A percentile compares a stretch with the other conserved stretches of the same genome.
Conservation (phyloP, 352 stramenopile species). For the Phytophthora fragariae region DNA sequence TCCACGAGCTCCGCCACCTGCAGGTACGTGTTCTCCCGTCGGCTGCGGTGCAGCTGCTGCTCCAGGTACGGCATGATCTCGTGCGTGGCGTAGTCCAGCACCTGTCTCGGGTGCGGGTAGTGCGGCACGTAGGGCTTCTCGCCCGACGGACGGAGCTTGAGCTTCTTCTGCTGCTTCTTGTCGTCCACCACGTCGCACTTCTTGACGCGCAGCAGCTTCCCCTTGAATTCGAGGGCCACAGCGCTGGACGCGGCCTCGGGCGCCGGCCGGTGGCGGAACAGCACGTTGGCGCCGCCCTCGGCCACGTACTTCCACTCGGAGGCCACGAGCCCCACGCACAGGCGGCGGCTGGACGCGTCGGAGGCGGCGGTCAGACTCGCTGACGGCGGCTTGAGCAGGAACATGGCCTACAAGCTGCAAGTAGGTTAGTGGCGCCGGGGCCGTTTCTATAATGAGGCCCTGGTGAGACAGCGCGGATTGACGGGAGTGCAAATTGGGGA, state of each 20-base stretch:
- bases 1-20: conserved; percentile 80
- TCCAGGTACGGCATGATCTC: conserved; percentile 77
- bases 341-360: conserved; percentile 10
- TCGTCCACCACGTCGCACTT: conserved; percentile 69
- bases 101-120: conserved; percentile 72
- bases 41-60: conserved; percentile 40
- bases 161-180: conserved; percentile 30
- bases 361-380: conserved; percentile 20
- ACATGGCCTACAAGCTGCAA: conserved; percentile 36
- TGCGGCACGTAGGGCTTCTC: conserved; percentile 58
- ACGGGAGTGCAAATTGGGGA: neutral
- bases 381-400: conserved; percentile 56
- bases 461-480: conserved; percentile 17
- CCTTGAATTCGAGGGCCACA: conserved; percentile 55
- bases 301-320: conserved; percentile 90
- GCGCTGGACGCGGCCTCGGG: conserved; percentile 16
- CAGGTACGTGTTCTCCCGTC: conserved; percentile 48
- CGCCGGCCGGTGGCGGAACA: conserved; percentile 78
- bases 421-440: neutral
- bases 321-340: conserved; percentile 41
- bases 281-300: conserved; percentile 86
- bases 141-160: conserved; percentile 28
- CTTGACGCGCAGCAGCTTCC: conserved; percentile 85
- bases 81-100: conserved; percentile 78
- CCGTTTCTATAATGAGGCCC: conserved; percentile 21